A percentile compares a stretch with the other conserved stretches of the same genome.
phyloP scores from a whole-genome alignment of 495 filamentous ascomycete species.

The Terfezia claveryi region DNA sequence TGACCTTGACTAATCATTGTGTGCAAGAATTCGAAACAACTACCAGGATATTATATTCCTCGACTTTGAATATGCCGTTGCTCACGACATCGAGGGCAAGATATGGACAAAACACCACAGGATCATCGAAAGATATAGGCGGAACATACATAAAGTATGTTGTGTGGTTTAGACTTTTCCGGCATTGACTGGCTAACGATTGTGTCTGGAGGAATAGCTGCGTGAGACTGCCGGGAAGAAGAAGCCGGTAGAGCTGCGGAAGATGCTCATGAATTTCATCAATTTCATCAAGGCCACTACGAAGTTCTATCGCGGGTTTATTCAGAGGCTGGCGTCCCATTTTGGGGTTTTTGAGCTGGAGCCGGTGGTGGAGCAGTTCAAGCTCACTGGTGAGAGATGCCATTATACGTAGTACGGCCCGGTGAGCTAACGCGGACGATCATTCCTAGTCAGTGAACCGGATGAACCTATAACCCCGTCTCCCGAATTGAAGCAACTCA shows the following conservation, averaged over 20 bases:
- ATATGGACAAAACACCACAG: slow-evolving; percentile 64
- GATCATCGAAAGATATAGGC: slow-evolving; percentile 57
- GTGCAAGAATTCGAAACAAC: slow-evolving; percentile 14
- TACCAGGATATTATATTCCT: slow-evolving; percentile 50
- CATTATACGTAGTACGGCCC: no score
- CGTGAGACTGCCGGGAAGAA: slow-evolving; percentile 34
- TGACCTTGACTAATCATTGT: neutral
- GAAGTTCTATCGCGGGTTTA: slow-evolving; percentile 65
- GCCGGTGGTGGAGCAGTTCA: slow-evolving; percentile 44
- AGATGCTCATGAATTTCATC: slow-evolving; percentile 55
- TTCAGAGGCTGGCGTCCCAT: slow-evolving; percentile 52
- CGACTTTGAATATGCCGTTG: slow-evolving; percentile 47
- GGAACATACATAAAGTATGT: slow-evolving; percentile 27
- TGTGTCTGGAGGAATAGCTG: slow-evolving; percentile 21
- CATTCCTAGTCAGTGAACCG: slow-evolving; percentile 5
- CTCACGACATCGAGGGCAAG: slow-evolving; percentile 37
- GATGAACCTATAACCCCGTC: slow-evolving; percentile 1
- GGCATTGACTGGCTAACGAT: no score
- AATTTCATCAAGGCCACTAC: slow-evolving; percentile 70
- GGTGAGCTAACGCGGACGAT: no score
- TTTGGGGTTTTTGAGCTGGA: slow-evolving; percentile 54
- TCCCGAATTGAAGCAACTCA: slow-evolving; percentile 22
- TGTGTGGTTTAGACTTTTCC: no score
- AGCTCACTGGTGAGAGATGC: slow-evolving; percentile 30
- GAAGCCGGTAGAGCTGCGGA: slow-evolving; percentile 53